Evolutionary conservation across 768 basidiomycete genomes (phyloP).

Genomic region (Leccinum barrowsii): DNA sequence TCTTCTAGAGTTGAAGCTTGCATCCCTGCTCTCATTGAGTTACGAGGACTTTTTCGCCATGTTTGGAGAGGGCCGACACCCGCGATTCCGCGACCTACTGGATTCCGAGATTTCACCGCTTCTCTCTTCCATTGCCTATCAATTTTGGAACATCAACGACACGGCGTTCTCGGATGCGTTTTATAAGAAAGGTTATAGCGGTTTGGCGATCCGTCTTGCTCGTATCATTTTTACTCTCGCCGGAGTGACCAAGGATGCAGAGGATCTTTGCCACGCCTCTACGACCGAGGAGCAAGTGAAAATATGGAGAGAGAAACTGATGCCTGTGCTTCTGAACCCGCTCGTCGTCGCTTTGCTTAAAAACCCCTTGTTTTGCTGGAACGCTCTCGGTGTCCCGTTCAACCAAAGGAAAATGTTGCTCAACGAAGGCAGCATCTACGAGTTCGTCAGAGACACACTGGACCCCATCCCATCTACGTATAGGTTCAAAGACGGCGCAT

Average conservation of each 20-base stretch:
- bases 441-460: conserved; percentile 50
- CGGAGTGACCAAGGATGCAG: conserved; percentile 54
- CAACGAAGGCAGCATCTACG: conserved; percentile 45
- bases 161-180: conserved; percentile 49
- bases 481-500: conserved; percentile 59
- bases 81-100: conserved; percentile 56
- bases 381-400: conserved; percentile 71
- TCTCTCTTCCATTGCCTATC: conserved; percentile 69
- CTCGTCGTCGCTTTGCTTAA: conserved; percentile 50
- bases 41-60: conserved; percentile 63
- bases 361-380: conserved; percentile 60
- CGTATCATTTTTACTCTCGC: conserved; percentile 55
- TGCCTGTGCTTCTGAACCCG: conserved; percentile 59
- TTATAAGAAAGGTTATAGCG: conserved; percentile 66
- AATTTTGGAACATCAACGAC: conserved; percentile 70
- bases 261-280: conserved; percentile 50
- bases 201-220: conserved; percentile 63
- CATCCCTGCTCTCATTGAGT: conserved; percentile 51
- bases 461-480: conserved; percentile 46
- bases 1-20: conserved; percentile 75
- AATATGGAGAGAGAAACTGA: conserved; percentile 59
- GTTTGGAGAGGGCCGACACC: conserved; percentile 64
- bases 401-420: conserved; percentile 64
- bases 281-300: conserved; percentile 54
- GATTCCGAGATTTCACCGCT: conserved; percentile 60